phyloP scores from a whole-genome alignment of 768 basidiomycete genomes.

The Suillus ampliporus region DNA sequence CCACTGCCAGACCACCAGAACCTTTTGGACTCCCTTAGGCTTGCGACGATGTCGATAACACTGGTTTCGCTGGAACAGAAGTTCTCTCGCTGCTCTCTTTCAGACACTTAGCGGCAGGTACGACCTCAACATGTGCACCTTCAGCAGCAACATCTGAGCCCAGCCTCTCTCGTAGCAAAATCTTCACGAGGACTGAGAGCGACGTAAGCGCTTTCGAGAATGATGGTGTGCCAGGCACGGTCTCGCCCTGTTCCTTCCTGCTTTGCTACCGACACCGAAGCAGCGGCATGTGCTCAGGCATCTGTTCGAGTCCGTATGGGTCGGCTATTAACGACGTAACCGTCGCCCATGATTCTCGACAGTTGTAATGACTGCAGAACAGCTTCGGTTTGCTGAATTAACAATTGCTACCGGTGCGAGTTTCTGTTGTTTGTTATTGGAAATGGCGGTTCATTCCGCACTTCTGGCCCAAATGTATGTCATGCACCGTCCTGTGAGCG shows the following conservation, averaged over 20 bases:
- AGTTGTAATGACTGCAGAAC: no score
- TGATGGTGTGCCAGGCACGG: constrained; percentile 76
- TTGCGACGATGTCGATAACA: neutral
- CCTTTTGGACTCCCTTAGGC: no score
- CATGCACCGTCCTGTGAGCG: neutral
- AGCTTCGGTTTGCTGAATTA: no score
- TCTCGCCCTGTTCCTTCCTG: constrained; percentile 32
- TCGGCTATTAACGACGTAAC: no score
- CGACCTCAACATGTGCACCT: constrained; percentile 24
- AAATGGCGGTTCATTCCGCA: no score
- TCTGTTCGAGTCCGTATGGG: no score
- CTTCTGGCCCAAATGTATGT: no score
- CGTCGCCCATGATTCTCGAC: no score
- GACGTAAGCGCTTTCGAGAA: constrained; percentile 86
- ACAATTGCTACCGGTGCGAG: no score
- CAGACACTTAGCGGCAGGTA: neutral
- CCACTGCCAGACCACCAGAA: no score
- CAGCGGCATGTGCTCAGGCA: no score
- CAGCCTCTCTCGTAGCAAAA: constrained; percentile 60
- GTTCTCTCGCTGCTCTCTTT: neutral
- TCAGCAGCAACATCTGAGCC: neutral
- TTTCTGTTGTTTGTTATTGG: no score
- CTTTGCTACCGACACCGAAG: neutral
- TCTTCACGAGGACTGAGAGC: constrained; percentile 85
- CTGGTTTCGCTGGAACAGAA: neutral